Evolutionary conservation across 129 eudicot genomes (phyloP), one percentile per base, ranked within the genome.

Genomic region (Tagetes erecta): DNA sequence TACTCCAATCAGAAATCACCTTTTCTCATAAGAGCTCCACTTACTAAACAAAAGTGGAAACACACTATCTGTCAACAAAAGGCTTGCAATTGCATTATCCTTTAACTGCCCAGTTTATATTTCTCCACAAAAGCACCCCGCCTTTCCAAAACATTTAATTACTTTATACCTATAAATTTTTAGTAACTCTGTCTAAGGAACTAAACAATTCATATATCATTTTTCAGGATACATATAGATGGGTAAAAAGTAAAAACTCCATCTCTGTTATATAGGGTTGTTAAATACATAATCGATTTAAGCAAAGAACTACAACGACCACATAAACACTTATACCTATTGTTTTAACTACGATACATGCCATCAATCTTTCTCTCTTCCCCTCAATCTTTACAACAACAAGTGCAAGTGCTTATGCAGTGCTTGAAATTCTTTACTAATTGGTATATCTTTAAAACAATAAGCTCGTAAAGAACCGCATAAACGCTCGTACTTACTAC

Each of bases 11-110:
- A 62, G 45, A 1, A 8, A 59, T 9, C 0, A 59, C 66, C 66
- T 59, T 59, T 59, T 59, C 66, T 10, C 41, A 59, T 59, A 34
- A 59, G 3, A 59, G 35, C 66, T 59, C 66, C 41, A 59, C 66
- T 59, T 36, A 59, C 41, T 59, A 59, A 59, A 59, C 66, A 34
- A 36, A 59, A 34, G 66, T 33, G 20, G 66, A 59, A 59, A 6
- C 66, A 59, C 66, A 59, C 20, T 34, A 33, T 59, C 63, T 56
- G 63, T 56, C 63, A 56, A 44, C 49, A 44, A 44, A 44, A 56
- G 13, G 35, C 37, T 30, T 57, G 64, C 64, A 57, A 12, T 30
- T 57, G 64, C 64, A 57, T 30, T 57, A 57, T 56, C 64, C 64
- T 57, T 13, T 57, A 57, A 33, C 38, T 30, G 64, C 31, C 64